These are phyloP conservation scores for Chaetomium sp. DNA, from an alignment of 2,329 filamentous ascomycete genomes.

Conservation along the genomic window DNA sequence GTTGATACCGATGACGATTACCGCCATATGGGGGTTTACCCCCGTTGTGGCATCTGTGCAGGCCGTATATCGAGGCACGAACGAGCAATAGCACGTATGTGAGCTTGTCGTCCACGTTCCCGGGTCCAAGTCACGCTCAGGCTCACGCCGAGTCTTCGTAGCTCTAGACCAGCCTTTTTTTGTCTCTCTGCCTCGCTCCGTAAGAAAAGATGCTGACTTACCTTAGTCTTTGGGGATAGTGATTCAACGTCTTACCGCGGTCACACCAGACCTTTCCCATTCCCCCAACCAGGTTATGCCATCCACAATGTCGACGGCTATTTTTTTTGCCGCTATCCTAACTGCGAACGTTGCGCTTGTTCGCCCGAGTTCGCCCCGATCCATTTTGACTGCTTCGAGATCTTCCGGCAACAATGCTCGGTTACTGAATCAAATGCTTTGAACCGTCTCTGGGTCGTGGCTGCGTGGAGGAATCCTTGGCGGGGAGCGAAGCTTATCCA, in stretches of 20 bases:
- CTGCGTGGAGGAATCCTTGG: neutral
- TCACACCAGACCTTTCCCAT: neutral
- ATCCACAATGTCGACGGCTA: neutral
- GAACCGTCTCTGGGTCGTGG: neutral
- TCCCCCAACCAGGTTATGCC: neutral
- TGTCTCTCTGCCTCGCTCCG: neutral
- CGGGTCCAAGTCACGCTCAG: neutral
- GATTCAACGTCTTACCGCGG: slow-evolving; percentile 4
- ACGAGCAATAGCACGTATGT: slow-evolving; percentile 3
- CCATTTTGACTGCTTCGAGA: neutral
- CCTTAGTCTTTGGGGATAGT: neutral
- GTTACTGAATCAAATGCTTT: neutral
- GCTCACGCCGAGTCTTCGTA: neutral
- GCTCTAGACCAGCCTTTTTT: neutral
- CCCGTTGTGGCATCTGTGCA: neutral
- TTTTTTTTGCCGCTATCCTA: neutral
- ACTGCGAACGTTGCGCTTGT: neutral
- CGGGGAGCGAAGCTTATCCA: neutral
- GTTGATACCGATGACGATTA: neutral
- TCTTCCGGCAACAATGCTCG: neutral
- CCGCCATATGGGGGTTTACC: neutral
- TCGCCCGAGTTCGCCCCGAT: neutral
- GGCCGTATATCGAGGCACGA: neutral
- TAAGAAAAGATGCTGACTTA: neutral
- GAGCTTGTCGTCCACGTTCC: neutral